Conservation (phyloP, 164 flowering plant genomes). For the Tetrastigma voinierianum region DNA sequence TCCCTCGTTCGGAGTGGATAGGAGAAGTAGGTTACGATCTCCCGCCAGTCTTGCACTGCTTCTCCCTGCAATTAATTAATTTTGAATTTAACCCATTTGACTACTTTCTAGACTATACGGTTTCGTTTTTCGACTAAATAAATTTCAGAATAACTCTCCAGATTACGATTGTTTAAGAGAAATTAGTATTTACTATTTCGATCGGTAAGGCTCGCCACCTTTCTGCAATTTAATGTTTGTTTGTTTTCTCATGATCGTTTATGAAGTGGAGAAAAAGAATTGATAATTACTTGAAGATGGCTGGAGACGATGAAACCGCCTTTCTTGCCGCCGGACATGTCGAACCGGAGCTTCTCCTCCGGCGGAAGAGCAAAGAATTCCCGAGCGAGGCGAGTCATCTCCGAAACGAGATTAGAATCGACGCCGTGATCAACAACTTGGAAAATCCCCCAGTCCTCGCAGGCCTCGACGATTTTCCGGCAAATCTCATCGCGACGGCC, state of each 20-base stretch:
- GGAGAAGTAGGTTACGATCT: conserved; percentile 79
- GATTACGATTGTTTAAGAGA: too few relatives aligned
- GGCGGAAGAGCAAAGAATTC: conserved; percentile 73
- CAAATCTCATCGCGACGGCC: conserved; percentile 51
- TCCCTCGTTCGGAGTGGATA: conserved; percentile 67
- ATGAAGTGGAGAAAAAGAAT: background rate
- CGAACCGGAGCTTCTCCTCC: conserved; percentile 75
- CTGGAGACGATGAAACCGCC: conserved; percentile 88
- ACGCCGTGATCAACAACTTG: conserved; percentile 84
- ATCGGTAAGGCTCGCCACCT: too few relatives aligned
- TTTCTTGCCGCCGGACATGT: conserved; percentile 82
- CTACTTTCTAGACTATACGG: too few relatives aligned
- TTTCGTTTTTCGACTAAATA: too few relatives aligned
- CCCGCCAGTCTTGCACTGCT: conserved; percentile 82
- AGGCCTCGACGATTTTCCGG: conserved; percentile 61
- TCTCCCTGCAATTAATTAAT: conserved; percentile 57
- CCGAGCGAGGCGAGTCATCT: conserved; percentile 59
- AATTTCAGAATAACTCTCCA: background rate
- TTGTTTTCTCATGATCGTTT: too few relatives aligned
- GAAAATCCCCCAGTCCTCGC: conserved; percentile 90
- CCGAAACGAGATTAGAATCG: conserved; percentile 43
- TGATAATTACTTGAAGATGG: conserved; percentile 56
- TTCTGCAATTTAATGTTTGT: too few relatives aligned
- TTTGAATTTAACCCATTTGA: background rate
- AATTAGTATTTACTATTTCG: too few relatives aligned